A percentile compares a stretch with the other conserved stretches of the same genome.
phyloP scores from a whole-genome alignment of 2,329 filamentous ascomycete genomes.

The Talaromyces atroroseus region DNA sequence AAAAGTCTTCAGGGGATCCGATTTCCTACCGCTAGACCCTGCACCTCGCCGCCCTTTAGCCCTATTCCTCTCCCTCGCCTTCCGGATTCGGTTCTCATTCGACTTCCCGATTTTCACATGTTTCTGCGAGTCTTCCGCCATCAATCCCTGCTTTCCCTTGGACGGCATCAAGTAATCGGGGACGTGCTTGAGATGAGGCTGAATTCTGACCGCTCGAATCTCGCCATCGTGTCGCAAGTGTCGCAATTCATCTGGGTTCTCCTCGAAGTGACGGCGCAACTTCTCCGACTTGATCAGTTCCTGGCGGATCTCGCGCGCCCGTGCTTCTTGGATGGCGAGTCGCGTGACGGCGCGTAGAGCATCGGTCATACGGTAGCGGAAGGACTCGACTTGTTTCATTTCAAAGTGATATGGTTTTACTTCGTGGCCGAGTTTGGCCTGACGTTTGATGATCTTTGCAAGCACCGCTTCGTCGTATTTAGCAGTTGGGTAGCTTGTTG shows the following conservation, averaged over 20 bases:
- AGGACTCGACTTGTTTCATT: slow-evolving; percentile 87
- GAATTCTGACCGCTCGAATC: slow-evolving; percentile 72
- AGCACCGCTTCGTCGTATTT: slow-evolving; percentile 83
- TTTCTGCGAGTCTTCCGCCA: slow-evolving; percentile 62
- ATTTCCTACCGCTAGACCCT: slow-evolving; percentile 48
- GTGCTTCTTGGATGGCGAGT: slow-evolving; percentile 82
- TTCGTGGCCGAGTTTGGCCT: slow-evolving; percentile 71
- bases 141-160: slow-evolving; percentile 62
- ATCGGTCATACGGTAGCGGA: slow-evolving; percentile 91
- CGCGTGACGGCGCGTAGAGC: slow-evolving; percentile 84
- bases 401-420: slow-evolving; percentile 91
- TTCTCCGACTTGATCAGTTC: slow-evolving; percentile 93
- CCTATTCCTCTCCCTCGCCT: slow-evolving; percentile 41
- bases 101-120: slow-evolving; percentile 63
- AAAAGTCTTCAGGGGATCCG: slow-evolving; percentile 85
- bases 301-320: slow-evolving; percentile 78
- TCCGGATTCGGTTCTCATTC: slow-evolving; percentile 48
- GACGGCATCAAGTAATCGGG: slow-evolving; percentile 86
- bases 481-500: slow-evolving; percentile 68
- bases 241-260: slow-evolving; percentile 83
- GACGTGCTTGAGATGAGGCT: slow-evolving; percentile 87
- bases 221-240: slow-evolving; percentile 89
- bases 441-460: slow-evolving; percentile 70
- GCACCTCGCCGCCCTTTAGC: slow-evolving; percentile 39
- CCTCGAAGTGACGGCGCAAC: slow-evolving; percentile 90